phyloP scores from a whole-genome alignment of 1,139 yeast genomes.

The Kodamaea ohmeri region DNA sequence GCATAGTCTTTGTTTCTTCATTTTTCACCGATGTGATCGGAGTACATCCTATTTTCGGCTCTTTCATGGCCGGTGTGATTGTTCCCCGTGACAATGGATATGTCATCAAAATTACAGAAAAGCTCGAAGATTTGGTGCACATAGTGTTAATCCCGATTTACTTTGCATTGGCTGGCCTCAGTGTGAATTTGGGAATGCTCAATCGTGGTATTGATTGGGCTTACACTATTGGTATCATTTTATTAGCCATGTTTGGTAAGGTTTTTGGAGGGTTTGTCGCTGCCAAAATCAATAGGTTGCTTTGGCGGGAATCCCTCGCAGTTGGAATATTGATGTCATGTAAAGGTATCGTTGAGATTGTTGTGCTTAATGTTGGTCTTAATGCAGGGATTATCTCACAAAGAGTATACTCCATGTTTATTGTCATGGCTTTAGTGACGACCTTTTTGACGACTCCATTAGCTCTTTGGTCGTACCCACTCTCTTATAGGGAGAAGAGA shows the following conservation, averaged over 20 bases:
- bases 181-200: constrained; percentile 61
- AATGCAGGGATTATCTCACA: constrained; percentile 63
- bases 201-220: constrained; percentile 74
- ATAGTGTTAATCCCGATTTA: constrained; percentile 70
- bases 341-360: constrained; percentile 82
- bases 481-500: constrained; percentile 54
- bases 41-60: constrained; percentile 80
- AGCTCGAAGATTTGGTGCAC: constrained; percentile 74
- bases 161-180: constrained; percentile 75
- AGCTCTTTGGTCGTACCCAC: constrained; percentile 59
- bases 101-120: constrained; percentile 64
- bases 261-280: constrained; percentile 63
- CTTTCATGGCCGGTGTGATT: constrained; percentile 71
- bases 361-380: constrained; percentile 71
- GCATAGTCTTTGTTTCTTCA: constrained; percentile 60
- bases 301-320: constrained; percentile 69
- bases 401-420: constrained; percentile 72
- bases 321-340: constrained; percentile 86
- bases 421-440: constrained; percentile 74
- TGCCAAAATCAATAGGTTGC: constrained; percentile 57
- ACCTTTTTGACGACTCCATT: constrained; percentile 76
- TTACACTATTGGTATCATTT: constrained; percentile 63
- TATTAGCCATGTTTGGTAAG: constrained; percentile 65
- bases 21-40: constrained; percentile 81
- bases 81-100: constrained; percentile 78